phyloP scores from a whole-genome alignment of 1,284 basidiomycete species.

The Cronartium quercuum region DNA sequence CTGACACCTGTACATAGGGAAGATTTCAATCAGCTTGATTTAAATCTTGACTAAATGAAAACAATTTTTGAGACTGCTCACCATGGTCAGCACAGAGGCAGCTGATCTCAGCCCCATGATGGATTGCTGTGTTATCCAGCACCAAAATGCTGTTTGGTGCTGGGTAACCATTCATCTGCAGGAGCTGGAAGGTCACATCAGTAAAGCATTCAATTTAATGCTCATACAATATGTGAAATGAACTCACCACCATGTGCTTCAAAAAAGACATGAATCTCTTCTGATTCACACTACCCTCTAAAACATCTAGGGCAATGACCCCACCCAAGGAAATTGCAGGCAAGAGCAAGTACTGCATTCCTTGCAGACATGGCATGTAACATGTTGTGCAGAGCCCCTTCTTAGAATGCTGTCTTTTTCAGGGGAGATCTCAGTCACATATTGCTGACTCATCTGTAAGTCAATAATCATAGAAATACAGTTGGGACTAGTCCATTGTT shows the following conservation, averaged over 20 bases:
- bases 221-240: too few species aligned
- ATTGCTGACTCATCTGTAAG: constrained; percentile 3
- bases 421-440: not conserved
- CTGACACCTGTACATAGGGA: not conserved
- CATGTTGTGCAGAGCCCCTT: not conserved
- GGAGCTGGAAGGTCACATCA: not conserved
- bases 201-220: too few species aligned
- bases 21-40: too few species aligned
- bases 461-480: too few species aligned
- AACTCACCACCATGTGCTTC: not conserved
- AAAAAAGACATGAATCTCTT: constrained; percentile 1
- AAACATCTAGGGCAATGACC: not conserved
- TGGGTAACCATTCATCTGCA: not conserved
- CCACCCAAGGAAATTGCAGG: not conserved
- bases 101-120: not conserved
- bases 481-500: too few species aligned
- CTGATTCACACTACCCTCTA: not conserved
- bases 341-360: not conserved
- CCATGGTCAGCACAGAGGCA: too few species aligned
- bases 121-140: not conserved
- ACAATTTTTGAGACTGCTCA: too few species aligned
- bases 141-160: not conserved
- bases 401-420: not conserved
- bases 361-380: not conserved
- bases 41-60: too few species aligned